A percentile compares a stretch with the other conserved stretches of the same genome.
phyloP scores from a whole-genome alignment of 768 basidiomycete genomes.

The Mycena galericulata region DNA sequence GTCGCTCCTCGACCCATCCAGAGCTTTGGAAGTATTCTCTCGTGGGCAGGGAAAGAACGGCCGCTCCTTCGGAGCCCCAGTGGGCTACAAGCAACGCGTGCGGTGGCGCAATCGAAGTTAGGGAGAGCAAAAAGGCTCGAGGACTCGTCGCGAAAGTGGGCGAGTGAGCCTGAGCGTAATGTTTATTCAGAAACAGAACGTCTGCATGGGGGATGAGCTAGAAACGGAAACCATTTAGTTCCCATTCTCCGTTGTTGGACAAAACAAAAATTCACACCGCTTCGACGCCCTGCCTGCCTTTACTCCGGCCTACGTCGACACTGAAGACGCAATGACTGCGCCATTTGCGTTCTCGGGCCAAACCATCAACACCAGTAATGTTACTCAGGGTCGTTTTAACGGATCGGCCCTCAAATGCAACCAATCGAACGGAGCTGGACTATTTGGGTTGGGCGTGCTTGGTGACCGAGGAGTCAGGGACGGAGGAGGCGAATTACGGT shows the following conservation, averaged over 20 bases:
- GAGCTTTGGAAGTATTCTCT: constrained; percentile 90
- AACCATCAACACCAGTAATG: constrained; percentile 82
- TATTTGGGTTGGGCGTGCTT: constrained; percentile 55
- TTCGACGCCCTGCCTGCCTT: constrained; percentile 82
- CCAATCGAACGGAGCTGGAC: constrained; percentile 88
- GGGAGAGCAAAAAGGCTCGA: constrained; percentile 80
- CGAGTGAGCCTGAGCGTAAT: constrained; percentile 74
- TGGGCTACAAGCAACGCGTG: constrained; percentile 87
- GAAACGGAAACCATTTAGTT: constrained; percentile 26
- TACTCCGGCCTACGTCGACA: constrained; percentile 76
- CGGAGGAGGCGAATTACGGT: constrained; percentile 43
- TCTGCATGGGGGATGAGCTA: constrained; percentile 88
- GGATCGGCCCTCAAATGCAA: constrained; percentile 84
- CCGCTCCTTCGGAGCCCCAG: constrained; percentile 85
- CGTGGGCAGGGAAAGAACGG: constrained; percentile 84
- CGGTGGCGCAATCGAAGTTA: constrained; percentile 72
- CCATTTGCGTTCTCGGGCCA: constrained; percentile 88
- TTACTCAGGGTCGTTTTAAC: constrained; percentile 85
- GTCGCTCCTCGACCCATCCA: constrained; percentile 75
- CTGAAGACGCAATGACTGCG: constrained; percentile 85
- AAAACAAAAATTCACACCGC: constrained; percentile 63
- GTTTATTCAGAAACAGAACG: constrained; percentile 81
- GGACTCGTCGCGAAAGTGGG: constrained; percentile 73
- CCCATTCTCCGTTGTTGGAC: constrained; percentile 5
- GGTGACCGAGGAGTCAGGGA: constrained; percentile 44